Percentiles rank a stretch among this genome's conserved stretches.
Conservation (phyloP, 176 grass and related monocot species). For the Lolium rigidum region DNA sequence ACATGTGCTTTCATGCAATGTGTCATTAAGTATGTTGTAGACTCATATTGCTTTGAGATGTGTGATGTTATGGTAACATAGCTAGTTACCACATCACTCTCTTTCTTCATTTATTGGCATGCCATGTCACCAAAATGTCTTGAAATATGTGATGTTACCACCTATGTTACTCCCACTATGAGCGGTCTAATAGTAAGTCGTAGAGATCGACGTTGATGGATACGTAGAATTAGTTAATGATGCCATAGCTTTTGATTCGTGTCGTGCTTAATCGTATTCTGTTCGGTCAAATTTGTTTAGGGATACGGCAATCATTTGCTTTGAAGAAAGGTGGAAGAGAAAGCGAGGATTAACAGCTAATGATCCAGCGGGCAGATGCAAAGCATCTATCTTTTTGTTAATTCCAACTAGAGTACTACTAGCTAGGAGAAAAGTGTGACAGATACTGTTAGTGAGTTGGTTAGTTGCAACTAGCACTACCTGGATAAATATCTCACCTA, state of each 20-base stretch:
- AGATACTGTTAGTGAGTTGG: background rate
- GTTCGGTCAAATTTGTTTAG: background rate
- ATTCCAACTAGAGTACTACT: background rate
- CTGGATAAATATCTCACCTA: background rate
- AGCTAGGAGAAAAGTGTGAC: background rate
- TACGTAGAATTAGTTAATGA: background rate
- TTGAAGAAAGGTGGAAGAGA: background rate
- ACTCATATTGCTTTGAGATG: too few species aligned
- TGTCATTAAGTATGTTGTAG: too few species aligned
- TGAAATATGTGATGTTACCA: too few species aligned
- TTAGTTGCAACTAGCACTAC: background rate
- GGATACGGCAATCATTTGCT: constrained; percentile 9
- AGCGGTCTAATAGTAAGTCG: background rate
- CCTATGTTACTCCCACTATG: too few species aligned
- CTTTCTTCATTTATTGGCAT: too few species aligned
- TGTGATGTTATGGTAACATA: too few species aligned
- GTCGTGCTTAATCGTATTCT: background rate
- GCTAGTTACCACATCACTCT: too few species aligned
- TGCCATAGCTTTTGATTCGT: background rate
- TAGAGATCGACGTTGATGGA: background rate
- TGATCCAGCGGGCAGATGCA: background rate
- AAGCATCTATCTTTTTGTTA: background rate
- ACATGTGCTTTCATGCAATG: too few species aligned
- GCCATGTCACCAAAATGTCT: too few species aligned
- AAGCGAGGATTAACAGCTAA: background rate